These are phyloP conservation scores for Aeschynomene evenia DNA, from an alignment of 306 rosid species.

Conservation along the genomic window DNA sequence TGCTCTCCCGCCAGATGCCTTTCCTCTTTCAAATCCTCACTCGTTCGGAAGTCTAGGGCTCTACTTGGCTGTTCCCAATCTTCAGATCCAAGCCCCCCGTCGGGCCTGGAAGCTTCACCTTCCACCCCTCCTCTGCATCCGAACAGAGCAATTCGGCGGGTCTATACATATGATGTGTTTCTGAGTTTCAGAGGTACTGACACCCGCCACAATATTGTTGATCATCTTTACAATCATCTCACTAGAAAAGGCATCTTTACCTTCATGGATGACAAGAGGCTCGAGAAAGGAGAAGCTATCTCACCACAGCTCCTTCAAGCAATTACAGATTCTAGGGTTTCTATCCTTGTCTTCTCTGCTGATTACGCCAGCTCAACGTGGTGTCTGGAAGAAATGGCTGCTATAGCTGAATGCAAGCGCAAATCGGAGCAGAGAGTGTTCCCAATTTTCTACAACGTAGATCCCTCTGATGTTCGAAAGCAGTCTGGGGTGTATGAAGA, in stretches of 20 bases:
- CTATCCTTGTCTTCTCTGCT: background rate
- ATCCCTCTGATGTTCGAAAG: background rate
- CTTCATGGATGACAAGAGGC: constrained; percentile 23
- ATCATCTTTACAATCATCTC: constrained; percentile 24
- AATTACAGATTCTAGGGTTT: background rate
- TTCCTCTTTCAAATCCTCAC: no score
- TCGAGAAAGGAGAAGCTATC: constrained; percentile 6
- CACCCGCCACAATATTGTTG: constrained; percentile 14
- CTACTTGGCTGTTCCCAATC: no score
- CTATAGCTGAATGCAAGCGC: background rate
- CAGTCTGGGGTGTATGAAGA: background rate
- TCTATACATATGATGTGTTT: constrained; percentile 19
- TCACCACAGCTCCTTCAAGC: background rate
- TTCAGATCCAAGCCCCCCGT: no score
- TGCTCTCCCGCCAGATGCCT: no score
- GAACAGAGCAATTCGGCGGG: background rate
- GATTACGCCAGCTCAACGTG: constrained; percentile 7
- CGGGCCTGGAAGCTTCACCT: background rate
- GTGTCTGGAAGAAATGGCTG: constrained; percentile 11
- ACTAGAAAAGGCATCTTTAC: background rate
- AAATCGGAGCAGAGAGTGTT: background rate
- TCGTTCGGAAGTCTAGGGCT: no score
- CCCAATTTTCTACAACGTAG: background rate
- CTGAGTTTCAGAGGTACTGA: constrained; percentile 29
- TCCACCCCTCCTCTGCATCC: background rate